Evolutionary conservation across 305 asterid genomes (phyloP).

Genomic region (Solanum aculeatissimum): DNA sequence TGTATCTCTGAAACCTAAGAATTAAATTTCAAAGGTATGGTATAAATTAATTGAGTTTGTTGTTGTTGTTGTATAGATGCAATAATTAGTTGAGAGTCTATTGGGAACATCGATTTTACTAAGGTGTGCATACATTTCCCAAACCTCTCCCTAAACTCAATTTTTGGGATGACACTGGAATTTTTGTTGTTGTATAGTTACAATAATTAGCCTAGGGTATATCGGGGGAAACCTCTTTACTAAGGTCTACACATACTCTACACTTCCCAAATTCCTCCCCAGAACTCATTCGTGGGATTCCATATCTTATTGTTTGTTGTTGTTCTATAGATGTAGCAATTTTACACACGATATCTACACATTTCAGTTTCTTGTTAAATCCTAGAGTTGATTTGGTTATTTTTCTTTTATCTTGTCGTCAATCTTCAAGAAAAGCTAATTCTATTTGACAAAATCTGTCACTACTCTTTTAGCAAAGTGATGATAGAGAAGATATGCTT

Average conservation of each 20-base stretch:
- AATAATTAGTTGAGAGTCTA: too few relatives aligned
- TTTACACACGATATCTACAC: not conserved
- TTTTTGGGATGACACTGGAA: not conserved
- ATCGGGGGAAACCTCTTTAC: not conserved
- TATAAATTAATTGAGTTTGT: not conserved
- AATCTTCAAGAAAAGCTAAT: constrained; percentile 19
- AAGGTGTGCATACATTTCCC: too few relatives aligned
- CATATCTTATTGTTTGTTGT: not conserved
- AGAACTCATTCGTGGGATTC: too few relatives aligned
- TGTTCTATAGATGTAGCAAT: not conserved
- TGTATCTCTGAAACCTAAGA: not conserved
- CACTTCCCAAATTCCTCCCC: not conserved
- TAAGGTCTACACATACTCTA: not conserved
- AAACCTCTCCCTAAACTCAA: too few relatives aligned
- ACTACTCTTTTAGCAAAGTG: constrained; percentile 46
- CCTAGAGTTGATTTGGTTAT: not conserved
- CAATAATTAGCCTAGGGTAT: not conserved
- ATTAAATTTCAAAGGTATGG: not conserved
- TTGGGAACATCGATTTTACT: too few relatives aligned
- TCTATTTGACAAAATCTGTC: constrained; percentile 52
- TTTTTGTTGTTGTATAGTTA: not conserved
- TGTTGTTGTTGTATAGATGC: too few relatives aligned
- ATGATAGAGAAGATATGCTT: constrained; percentile 38
- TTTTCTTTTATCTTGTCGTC: constrained; percentile 7
- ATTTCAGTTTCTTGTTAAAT: not conserved